Evolutionary conservation across 495 filamentous ascomycete species (phyloP).

Genomic region (Neurospora tetrasperma): DNA sequence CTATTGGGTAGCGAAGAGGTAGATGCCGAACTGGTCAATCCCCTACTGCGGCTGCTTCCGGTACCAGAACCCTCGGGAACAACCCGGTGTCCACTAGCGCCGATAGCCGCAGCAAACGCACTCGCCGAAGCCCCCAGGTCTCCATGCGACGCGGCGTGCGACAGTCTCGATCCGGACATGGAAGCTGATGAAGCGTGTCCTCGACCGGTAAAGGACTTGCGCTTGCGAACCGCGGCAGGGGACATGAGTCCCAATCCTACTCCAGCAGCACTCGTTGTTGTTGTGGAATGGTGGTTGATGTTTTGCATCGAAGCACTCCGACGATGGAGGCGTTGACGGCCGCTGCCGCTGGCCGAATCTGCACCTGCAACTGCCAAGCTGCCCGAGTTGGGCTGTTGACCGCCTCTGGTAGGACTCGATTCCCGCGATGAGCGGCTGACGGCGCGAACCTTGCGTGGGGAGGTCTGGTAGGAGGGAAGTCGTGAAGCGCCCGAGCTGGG

Average conservation of each 20-base stretch:
- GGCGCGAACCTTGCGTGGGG: conserved; percentile 28
- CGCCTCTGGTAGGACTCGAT: neutral
- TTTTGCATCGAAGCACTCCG: conserved; percentile 21
- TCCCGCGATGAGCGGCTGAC: conserved; percentile 10
- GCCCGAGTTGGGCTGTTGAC: neutral
- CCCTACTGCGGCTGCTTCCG: neutral
- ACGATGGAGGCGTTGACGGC: conserved; percentile 14
- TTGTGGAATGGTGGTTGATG: conserved; percentile 9
- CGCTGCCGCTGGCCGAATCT: conserved; percentile 14
- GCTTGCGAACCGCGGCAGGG: conserved; percentile 16
- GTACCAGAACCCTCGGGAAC: neutral
- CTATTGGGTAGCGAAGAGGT: neutral
- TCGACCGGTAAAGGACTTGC: conserved; percentile 17
- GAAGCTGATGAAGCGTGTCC: neutral
- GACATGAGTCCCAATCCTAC: neutral
- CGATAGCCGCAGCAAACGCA: neutral
- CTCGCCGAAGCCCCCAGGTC: neutral
- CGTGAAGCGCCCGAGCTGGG: conserved; percentile 31
- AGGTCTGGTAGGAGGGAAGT: conserved; percentile 22
- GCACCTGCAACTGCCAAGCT: neutral
- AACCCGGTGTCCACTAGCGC: neutral
- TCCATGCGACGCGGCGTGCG: neutral
- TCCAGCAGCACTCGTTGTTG: neutral
- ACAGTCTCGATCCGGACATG: neutral
- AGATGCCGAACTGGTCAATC: neutral